Conservation (phyloP, 139 green algal genomes). For the Haematococcus sp. region DNA sequence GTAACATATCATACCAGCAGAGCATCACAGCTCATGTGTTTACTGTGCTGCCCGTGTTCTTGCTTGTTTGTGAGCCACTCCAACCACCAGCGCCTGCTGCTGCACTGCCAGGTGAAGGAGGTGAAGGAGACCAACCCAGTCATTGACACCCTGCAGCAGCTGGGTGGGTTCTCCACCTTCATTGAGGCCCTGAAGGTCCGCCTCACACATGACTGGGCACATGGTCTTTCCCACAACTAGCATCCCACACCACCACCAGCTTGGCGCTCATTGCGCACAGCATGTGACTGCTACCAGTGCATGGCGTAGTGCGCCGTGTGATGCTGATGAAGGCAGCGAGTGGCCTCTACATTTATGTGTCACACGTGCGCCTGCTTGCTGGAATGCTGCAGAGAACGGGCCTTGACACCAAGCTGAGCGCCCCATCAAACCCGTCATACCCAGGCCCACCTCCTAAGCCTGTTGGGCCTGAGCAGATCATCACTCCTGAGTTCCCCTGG, state of each 20-base stretch:
- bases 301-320: neutral
- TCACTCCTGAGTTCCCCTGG: slow-evolving; percentile 26
- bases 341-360: too few relatives aligned
- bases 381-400: slow-evolving; percentile 35
- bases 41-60: too few relatives aligned
- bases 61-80: too few relatives aligned
- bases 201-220: neutral
- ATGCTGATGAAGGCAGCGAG: too few relatives aligned
- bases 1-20: too few relatives aligned
- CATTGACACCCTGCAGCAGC: slow-evolving; percentile 37
- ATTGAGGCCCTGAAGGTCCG: slow-evolving; percentile 51
- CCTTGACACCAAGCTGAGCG: slow-evolving; percentile 30
- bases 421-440: slow-evolving; percentile 36
- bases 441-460: slow-evolving; percentile 26
- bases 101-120: neutral
- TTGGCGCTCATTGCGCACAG: too few relatives aligned
- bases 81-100: neutral
- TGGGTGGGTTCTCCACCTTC: slow-evolving; percentile 48
- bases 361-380: too few relatives aligned
- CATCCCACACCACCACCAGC: neutral
- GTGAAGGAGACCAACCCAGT: slow-evolving; percentile 35
- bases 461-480: neutral
- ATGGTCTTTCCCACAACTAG: neutral
- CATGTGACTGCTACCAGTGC: neutral
- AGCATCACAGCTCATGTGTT: too few relatives aligned